A percentile compares a stretch with the other conserved stretches of the same genome.
phyloP scores from a whole-genome alignment of 2,329 filamentous ascomycete species.

The Pseudogymnoascus sp. region DNA sequence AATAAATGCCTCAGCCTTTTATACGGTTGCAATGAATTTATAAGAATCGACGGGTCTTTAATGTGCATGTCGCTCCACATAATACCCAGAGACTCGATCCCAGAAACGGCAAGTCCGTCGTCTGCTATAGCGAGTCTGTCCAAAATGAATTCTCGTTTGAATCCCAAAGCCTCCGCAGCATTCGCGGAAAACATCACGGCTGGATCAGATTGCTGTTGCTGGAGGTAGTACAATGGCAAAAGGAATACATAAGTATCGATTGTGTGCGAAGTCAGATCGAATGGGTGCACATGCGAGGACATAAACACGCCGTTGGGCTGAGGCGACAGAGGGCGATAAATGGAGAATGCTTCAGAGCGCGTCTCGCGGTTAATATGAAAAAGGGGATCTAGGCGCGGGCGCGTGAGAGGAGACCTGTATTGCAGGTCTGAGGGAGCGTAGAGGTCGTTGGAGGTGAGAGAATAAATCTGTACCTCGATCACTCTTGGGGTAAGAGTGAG shows the following conservation, averaged over 20 bases:
- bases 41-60: background rate
- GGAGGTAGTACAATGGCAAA: background rate
- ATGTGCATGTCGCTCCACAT: conserved; percentile 2
- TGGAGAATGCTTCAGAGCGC: background rate
- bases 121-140: background rate
- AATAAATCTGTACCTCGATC: conserved; percentile 11
- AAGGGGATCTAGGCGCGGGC: background rate
- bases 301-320: background rate
- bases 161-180: background rate
- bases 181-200: background rate
- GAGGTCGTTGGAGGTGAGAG: background rate
- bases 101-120: background rate
- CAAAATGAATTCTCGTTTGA: background rate
- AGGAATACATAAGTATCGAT: background rate
- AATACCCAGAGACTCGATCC: background rate
- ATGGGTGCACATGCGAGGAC: background rate
- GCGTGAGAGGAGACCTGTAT: background rate
- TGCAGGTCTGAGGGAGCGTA: background rate
- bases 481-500: conserved; percentile 12
- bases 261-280: background rate
- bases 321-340: background rate
- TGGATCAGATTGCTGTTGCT: background rate
- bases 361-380: conserved; percentile 3
- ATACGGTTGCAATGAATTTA: background rate
- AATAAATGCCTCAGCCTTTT: background rate